Conservation (phyloP, 805 yeast genomes). For the Candida verbasci region DNA sequence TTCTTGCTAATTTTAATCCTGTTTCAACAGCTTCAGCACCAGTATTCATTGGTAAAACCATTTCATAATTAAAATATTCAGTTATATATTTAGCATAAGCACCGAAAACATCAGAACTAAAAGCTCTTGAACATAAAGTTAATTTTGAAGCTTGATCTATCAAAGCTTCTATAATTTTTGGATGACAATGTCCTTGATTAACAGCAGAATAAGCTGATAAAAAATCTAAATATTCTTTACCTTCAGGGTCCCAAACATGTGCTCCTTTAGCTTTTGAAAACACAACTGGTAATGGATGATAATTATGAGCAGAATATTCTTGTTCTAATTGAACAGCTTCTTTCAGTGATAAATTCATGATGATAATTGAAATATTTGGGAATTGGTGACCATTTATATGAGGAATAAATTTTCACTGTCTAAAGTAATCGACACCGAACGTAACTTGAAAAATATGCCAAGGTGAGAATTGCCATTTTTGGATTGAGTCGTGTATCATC, state of each 20-base stretch:
- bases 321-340: constrained; percentile 41
- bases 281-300: constrained; percentile 95
- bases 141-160: constrained; percentile 80
- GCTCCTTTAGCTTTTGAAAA: constrained; percentile 85
- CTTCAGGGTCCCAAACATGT: constrained; percentile 97
- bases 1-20: constrained; percentile 87
- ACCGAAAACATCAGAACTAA: constrained; percentile 85
- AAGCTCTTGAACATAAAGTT: constrained; percentile 89
- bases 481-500: no score
- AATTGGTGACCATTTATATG: not conserved
- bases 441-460: not conserved
- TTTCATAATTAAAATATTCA: constrained; percentile 84
- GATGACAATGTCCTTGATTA: constrained; percentile 98
- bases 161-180: constrained; percentile 80
- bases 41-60: constrained; percentile 96
- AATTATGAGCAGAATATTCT: constrained; percentile 90
- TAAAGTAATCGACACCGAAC: not conserved
- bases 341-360: not conserved
- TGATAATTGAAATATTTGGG: not conserved
- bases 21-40: constrained; percentile 99
- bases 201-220: constrained; percentile 95
- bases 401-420: not conserved
- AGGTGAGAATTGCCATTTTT: no score
- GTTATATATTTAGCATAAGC: constrained; percentile 82
- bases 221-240: constrained; percentile 88